Base-by-base conservation (phyloP, 2,329 filamentous ascomycete genomes). In the Metarhizium anisopliae region DNA sequence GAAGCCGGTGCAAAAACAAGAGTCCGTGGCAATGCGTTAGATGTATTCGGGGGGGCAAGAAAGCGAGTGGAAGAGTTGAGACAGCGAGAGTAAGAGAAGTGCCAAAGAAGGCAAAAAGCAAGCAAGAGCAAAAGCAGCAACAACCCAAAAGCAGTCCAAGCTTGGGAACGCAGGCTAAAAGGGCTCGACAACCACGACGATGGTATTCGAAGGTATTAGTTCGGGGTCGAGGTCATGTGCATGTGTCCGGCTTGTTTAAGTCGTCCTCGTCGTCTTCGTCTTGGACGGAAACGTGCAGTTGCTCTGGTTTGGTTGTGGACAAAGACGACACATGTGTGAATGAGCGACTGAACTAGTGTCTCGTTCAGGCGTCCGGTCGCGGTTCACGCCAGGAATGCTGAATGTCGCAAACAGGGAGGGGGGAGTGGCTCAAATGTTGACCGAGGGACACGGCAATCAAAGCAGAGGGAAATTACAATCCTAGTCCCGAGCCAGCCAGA, bases 341-440 rank as follows among this genome's bases (percentile, higher is more conserved):
- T 56, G 50, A 43, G 40, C 54, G 50, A 16, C 14, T 47, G n/a
- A 45, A 45, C n/a, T 45, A 20, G 18, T n/a, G 50, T 36, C 14
- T 18, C n/a, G 45, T 29, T 49, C 20, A 47, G 47, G 43, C 47
- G 45, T 55, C 40, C 53, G 32, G 56, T 53, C 47, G 30, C 47
- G 32, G 53, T 30, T 30, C 5, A 49, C 30, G 52, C 52, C 60
- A 58, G 60, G 60, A 61, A 61, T 60, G 59, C 53, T 59, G 53
- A 38, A 35, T 43, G 56, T 57, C 54, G 58, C 52, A 58, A 57
- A 56, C 54, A 57, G 38, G 38, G 13, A n/a, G 47, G 47, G 36
- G 40, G n/a, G 16, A 18, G 40, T 42, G 32, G 32, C 32, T 16
- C 38, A 13, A 16, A 16, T 40, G 38, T 16, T 40, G 38, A 40